Percentiles rank a stretch among this genome's conserved stretches.
Evolutionary conservation across 2,329 filamentous ascomycete genomes (phyloP).

Genomic region (Dryadomyces quercivorus): DNA sequence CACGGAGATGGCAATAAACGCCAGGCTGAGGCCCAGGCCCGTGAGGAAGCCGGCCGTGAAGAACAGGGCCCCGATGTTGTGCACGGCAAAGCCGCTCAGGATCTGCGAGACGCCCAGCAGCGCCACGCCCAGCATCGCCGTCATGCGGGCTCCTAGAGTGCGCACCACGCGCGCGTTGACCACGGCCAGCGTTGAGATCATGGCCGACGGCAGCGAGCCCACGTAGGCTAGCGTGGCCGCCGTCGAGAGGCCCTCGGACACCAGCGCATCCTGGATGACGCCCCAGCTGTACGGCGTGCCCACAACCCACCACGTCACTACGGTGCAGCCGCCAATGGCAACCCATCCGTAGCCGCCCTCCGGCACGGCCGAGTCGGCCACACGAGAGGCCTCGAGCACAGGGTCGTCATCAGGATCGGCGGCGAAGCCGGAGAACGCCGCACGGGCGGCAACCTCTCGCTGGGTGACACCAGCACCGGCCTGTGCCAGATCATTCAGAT

Average conservation of each 20-base stretch:
- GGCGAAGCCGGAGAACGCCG: not conserved
- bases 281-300: slow-evolving; percentile 49
- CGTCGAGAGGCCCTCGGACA: slow-evolving; percentile 32
- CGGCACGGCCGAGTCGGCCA: slow-evolving; percentile 21
- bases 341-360: slow-evolving; percentile 47
- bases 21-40: slow-evolving; percentile 18
- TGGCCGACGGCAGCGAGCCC: slow-evolving; percentile 37
- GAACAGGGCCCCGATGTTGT: slow-evolving; percentile 34
- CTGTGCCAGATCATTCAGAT: too few species aligned
- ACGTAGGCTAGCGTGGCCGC: slow-evolving; percentile 46
- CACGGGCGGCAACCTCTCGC: not conserved
- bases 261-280: slow-evolving; percentile 44
- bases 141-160: slow-evolving; percentile 32
- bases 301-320: slow-evolving; percentile 43
- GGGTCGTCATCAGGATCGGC: slow-evolving; percentile 1
- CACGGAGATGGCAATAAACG: slow-evolving; percentile 29
- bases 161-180: slow-evolving; percentile 38
- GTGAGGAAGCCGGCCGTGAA: slow-evolving; percentile 25
- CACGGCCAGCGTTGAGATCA: slow-evolving; percentile 38
- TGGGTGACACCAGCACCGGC: not conserved
- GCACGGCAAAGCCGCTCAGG: slow-evolving; percentile 31
- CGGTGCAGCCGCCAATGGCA: slow-evolving; percentile 35
- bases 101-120: slow-evolving; percentile 37
- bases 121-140: slow-evolving; percentile 34
- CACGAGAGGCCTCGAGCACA: slow-evolving; percentile 6